These are phyloP conservation scores for Torulaspora gathmanii DNA, from an alignment of 805 yeast genomes.

Conservation along the genomic window DNA sequence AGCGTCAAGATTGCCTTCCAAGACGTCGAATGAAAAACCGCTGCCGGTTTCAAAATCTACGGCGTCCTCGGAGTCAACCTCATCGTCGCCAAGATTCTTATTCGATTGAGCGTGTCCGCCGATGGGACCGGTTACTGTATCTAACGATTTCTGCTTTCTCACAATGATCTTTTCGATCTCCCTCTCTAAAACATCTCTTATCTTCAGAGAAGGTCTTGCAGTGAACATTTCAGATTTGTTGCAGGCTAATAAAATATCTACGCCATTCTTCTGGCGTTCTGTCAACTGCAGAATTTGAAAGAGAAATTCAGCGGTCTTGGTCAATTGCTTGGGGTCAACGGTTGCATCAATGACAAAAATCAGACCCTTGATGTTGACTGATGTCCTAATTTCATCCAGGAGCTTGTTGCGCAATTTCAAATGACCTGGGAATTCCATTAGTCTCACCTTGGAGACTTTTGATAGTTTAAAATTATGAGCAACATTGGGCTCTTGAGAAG, in stretches of 20 bases:
- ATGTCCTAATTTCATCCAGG: slow-evolving; percentile 43
- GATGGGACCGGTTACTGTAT: slow-evolving; percentile 39
- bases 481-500: slow-evolving; percentile 47
- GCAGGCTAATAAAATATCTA: slow-evolving; percentile 71
- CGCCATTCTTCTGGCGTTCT: slow-evolving; percentile 60
- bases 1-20: slow-evolving; percentile 72
- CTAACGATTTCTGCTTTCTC: slow-evolving; percentile 42
- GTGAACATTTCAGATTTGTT: slow-evolving; percentile 86
- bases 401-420: slow-evolving; percentile 60
- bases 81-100: slow-evolving; percentile 4
- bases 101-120: background rate
- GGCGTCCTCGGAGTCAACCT: slow-evolving; percentile 19
- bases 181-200: slow-evolving; percentile 53
- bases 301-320: slow-evolving; percentile 54
- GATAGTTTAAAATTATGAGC: slow-evolving; percentile 37
- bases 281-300: slow-evolving; percentile 56
- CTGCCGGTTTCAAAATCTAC: slow-evolving; percentile 11
- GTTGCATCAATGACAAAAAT: slow-evolving; percentile 77
- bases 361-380: slow-evolving; percentile 55
- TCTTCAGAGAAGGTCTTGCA: slow-evolving; percentile 62
- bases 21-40: slow-evolving; percentile 57
- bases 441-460: slow-evolving; percentile 40
- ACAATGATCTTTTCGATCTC: slow-evolving; percentile 55
- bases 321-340: slow-evolving; percentile 44
- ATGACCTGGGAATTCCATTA: slow-evolving; percentile 89